Percentiles rank a stretch among this genome's conserved stretches.
Conservation (phyloP, 179 eudicot genomes). For the Heliamphora pulchella region DNA sequence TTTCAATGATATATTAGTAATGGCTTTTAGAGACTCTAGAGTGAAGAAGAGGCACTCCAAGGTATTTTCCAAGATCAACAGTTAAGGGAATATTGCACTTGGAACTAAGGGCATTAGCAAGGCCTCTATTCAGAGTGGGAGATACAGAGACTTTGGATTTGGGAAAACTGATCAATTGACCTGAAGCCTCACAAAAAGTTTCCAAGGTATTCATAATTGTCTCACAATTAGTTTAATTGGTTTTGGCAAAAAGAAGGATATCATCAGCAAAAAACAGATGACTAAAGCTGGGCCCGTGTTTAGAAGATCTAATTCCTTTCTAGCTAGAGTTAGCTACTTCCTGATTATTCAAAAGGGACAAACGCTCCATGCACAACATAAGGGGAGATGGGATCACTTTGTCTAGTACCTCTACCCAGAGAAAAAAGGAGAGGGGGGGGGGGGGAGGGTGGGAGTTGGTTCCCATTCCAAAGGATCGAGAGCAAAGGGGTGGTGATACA, state of each 20-base stretch:
- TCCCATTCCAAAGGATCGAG: too few relatives aligned
- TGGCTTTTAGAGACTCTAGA: neutral
- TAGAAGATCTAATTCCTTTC: neutral
- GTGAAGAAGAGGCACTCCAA: neutral
- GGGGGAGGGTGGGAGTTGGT: too few relatives aligned
- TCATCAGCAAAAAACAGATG: neutral
- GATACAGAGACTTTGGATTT: neutral
- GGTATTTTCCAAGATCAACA: neutral
- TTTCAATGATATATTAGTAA: neutral
- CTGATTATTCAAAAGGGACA: neutral
- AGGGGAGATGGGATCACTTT: neutral
- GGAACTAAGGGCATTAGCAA: neutral
- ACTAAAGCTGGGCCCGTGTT: neutral
- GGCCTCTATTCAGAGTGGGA: neutral
- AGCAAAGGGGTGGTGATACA: too few relatives aligned
- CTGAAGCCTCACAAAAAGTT: neutral
- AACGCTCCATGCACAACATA: neutral
- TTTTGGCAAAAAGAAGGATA: neutral
- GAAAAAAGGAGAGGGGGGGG: too few relatives aligned
- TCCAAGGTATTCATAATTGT: neutral
- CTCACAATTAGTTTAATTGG: neutral
- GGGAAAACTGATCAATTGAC: neutral
- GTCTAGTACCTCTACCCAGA: neutral
- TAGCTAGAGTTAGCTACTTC: neutral
- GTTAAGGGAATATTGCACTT: neutral